phyloP scores from a whole-genome alignment of 2,329 filamentous ascomycete genomes.

The Fusarium citri region DNA sequence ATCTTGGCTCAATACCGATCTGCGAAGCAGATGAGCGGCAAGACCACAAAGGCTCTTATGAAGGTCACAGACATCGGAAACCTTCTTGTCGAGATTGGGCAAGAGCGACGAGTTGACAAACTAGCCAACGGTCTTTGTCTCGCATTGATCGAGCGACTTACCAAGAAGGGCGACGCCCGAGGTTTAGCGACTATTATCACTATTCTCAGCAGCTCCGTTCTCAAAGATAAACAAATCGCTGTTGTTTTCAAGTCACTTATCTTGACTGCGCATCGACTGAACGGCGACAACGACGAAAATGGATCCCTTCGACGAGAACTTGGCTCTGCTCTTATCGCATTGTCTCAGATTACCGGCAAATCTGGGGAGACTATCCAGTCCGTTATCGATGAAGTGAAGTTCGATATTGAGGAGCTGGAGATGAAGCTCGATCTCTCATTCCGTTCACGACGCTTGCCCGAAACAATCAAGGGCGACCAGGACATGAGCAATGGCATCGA shows the following conservation, averaged over 20 bases:
- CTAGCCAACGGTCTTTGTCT: constrained; percentile 78
- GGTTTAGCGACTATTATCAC: constrained; percentile 70
- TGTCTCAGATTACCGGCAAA: constrained; percentile 70
- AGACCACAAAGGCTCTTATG: constrained; percentile 76
- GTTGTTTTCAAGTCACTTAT: constrained; percentile 75
- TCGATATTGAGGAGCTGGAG: constrained; percentile 81
- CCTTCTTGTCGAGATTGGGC: constrained; percentile 70
- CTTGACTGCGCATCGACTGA: constrained; percentile 67
- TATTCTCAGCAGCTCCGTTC: constrained; percentile 68
- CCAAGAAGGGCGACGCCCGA: constrained; percentile 68
- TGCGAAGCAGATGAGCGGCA: constrained; percentile 74
- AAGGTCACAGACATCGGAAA: constrained; percentile 70
- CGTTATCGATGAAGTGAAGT: constrained; percentile 73
- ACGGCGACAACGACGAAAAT: constrained; percentile 65
- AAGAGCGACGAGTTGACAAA: constrained; percentile 75
- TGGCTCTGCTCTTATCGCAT: constrained; percentile 72
- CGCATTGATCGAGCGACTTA: constrained; percentile 70
- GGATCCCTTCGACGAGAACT: constrained; percentile 71
- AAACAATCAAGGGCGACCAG: constrained; percentile 61
- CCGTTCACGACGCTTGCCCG: constrained; percentile 65
- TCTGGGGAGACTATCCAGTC: constrained; percentile 73
- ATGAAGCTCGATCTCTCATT: constrained; percentile 79
- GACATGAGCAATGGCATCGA: constrained; percentile 47
- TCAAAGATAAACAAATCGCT: constrained; percentile 72
- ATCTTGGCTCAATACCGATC: constrained; percentile 85